Base-by-base conservation (phyloP, 306 rosid genomes). In the Amphicarpaea edgeworthii region DNA sequence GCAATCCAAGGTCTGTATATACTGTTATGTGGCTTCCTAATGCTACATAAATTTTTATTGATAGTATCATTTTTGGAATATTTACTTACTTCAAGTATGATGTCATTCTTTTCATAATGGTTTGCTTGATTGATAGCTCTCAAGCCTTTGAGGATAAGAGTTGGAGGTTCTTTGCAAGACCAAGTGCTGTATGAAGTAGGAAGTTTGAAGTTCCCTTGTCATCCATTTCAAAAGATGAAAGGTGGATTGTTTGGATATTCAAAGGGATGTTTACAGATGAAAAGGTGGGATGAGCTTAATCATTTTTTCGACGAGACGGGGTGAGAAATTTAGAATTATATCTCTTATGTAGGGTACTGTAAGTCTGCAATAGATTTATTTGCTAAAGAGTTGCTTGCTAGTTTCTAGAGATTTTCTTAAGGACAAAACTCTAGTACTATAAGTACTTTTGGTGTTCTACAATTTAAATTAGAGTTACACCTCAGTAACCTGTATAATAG, bases 141-240 rank as follows among this genome's bases (percentile, higher is more conserved):
- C 83, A 77, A 86, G 84, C 97, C 84, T 68, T 84, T 95, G 88
- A 92, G 97, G 88, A 86, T 95, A 85, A 87, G 99, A 87, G 60
- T 92, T 46, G 99, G 99, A 77, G 99, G 99, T 51, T 90, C 99
- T 59, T 83, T 95, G 87, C 96, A 95, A 92, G 97, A 95, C 73
- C 97, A 75, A 80, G 93, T 95, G 61, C 38, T 90, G 86, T 95
- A 95, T 67, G 90, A 88, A 66, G 80, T 84, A 68, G 97, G 88
- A 82, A 81, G 59, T 75, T 83, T 90, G 84, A 83, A 86, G 80
- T 73, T 58, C 68, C 89, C 93, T 55, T 95, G 99, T 81, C 96
- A 77, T 80, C 91, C 87, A 41, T 95, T 95, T 86, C 88, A 79
- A 81, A 92, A 88, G 90, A 66, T 73, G 83, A 82, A 83, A 16